Percentiles rank a stretch among this genome's conserved stretches.
These are phyloP conservation scores for Cytidiella melzeri DNA, from an alignment of 768 basidiomycete genomes.

Conservation along the genomic window DNA sequence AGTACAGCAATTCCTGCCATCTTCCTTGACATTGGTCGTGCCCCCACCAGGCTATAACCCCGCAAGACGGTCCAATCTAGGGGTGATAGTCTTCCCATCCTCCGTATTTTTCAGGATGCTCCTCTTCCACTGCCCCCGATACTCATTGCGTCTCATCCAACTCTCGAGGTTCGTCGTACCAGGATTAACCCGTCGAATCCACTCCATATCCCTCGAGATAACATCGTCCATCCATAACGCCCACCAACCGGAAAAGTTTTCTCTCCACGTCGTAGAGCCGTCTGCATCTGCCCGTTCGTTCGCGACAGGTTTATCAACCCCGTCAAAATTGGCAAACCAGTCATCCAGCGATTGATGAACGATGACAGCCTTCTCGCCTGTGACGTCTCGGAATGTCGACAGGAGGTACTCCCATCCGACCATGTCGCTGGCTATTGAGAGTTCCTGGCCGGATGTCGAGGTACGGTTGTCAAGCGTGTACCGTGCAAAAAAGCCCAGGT, in stretches of 20 bases:
- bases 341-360: conserved; percentile 17
- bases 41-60: not conserved
- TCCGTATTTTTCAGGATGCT: conserved; percentile 20
- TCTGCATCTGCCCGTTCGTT: conserved; percentile 11
- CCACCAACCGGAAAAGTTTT: conserved; percentile 42
- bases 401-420: conserved; percentile 22
- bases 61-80: conserved; percentile 4
- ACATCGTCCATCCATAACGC: conserved; percentile 37
- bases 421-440: conserved; percentile 22
- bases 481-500: conserved; percentile 25
- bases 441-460: conserved; percentile 17
- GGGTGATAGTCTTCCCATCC: conserved; percentile 15
- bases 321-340: conserved; percentile 16
- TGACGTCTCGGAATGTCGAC: conserved; percentile 23
- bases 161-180: conserved; percentile 29
- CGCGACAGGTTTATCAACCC: conserved; percentile 19
- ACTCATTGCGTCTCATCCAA: conserved; percentile 35
- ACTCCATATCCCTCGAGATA: conserved; percentile 38
- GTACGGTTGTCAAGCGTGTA: conserved; percentile 27
- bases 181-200: conserved; percentile 36
- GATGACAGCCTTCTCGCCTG: conserved; percentile 21
- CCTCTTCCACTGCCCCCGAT: conserved; percentile 18
- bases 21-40: not conserved
- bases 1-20: not conserved
- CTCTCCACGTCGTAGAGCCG: conserved; percentile 18